These are phyloP conservation scores for Trametes punicea DNA, from an alignment of 768 basidiomycete genomes.

Conservation along the genomic window DNA sequence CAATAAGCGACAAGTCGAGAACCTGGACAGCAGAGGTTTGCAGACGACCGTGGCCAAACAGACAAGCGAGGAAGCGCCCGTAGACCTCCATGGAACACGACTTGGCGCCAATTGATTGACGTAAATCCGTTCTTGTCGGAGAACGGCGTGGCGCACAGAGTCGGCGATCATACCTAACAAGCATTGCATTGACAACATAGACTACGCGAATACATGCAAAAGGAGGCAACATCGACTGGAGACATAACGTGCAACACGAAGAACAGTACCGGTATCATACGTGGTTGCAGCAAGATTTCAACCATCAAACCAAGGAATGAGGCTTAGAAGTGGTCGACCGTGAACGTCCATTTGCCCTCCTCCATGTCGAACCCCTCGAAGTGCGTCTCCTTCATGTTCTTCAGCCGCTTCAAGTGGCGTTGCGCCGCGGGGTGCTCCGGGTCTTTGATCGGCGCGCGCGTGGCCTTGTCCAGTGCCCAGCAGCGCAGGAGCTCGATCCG, in stretches of 20 bases:
- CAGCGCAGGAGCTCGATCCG: slow-evolving; percentile 72
- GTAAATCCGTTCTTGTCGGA: not conserved
- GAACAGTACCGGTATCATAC: slow-evolving; percentile 3
- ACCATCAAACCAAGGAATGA: not conserved
- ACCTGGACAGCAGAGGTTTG: not conserved
- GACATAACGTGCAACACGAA: not conserved
- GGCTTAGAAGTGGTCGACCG: slow-evolving; percentile 84
- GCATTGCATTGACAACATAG: slow-evolving; percentile 9
- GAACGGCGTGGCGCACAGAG: no score
- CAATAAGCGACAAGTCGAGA: not conserved
- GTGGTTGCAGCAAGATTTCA: not conserved
- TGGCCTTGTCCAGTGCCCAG: slow-evolving; percentile 90
- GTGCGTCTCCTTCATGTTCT: slow-evolving; percentile 79
- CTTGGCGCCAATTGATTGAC: not conserved
- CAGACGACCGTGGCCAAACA: slow-evolving; percentile 12
- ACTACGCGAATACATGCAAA: slow-evolving; percentile 13
- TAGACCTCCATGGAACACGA: not conserved
- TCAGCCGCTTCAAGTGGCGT: slow-evolving; percentile 76
- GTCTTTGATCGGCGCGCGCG: slow-evolving; percentile 86
- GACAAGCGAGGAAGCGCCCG: not conserved
- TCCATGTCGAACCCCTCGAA: slow-evolving; percentile 78
- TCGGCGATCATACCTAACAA: not conserved
- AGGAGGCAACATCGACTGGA: slow-evolving; percentile 4
- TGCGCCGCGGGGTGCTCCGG: slow-evolving; percentile 61
- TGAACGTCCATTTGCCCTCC: slow-evolving; percentile 91